A percentile compares a stretch with the other conserved stretches of the same genome.
phyloP scores from a whole-genome alignment of 2,329 filamentous ascomycete genomes.

The Metarhizium rileyi region DNA sequence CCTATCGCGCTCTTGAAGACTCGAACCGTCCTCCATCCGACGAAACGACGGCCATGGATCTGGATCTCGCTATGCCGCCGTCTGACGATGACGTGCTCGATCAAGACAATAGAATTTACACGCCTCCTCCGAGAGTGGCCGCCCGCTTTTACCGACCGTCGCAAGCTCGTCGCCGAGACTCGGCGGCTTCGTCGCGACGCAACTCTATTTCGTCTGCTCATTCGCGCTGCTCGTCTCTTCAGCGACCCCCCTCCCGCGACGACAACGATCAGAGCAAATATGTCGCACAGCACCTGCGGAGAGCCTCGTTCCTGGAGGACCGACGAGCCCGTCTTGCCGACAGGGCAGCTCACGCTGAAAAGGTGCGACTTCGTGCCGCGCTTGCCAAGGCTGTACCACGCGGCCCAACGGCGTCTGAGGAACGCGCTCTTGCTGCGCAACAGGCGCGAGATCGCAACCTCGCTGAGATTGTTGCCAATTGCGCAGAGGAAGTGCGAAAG shows the following conservation, averaged over 20 bases:
- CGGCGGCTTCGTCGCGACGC: conserved; percentile 67
- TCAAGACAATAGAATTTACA: conserved; percentile 31
- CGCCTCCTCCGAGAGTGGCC: conserved; percentile 66
- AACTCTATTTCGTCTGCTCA: conserved; percentile 72
- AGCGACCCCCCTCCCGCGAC: conserved; percentile 39
- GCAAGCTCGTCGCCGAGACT: conserved; percentile 60
- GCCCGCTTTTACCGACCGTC: conserved; percentile 65
- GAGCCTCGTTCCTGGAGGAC: conserved; percentile 71
- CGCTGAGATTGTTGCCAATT: conserved; percentile 70
- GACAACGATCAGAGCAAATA: conserved; percentile 63
- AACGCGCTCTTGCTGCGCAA: conserved; percentile 67
- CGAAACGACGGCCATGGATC: conserved; percentile 20
- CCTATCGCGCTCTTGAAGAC: conserved; percentile 30
- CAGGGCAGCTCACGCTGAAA: conserved; percentile 72
- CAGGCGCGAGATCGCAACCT: conserved; percentile 71
- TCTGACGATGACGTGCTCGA: conserved; percentile 26
- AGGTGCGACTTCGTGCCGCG: conserved; percentile 67
- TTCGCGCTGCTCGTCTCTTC: conserved; percentile 54
- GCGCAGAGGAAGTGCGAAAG: conserved; percentile 73
- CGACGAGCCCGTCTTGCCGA: conserved; percentile 72
- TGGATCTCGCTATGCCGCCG: conserved; percentile 30
- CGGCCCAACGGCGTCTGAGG: conserved; percentile 59
- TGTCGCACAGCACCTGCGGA: conserved; percentile 68
- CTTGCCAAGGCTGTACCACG: conserved; percentile 60
- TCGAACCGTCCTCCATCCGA: conserved; percentile 19